These are phyloP conservation scores for Tolypocladium ovalisporum DNA, from an alignment of 2,329 filamentous ascomycete species.

Conservation along the genomic window DNA sequence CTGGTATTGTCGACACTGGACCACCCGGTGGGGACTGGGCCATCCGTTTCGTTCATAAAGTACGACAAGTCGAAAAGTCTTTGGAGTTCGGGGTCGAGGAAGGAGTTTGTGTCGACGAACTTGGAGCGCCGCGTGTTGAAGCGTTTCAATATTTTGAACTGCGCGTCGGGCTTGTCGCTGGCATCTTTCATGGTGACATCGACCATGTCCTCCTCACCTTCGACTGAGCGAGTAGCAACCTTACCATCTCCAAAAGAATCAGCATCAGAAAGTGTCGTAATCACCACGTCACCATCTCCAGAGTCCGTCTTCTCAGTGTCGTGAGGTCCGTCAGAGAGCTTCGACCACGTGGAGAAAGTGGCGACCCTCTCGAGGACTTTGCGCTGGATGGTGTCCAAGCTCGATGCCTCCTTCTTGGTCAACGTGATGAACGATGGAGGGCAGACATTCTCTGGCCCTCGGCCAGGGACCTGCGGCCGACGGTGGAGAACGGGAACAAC, in stretches of 20 bases:
- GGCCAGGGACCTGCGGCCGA: constrained; percentile 19
- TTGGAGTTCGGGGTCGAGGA: constrained; percentile 52
- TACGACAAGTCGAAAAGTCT: constrained; percentile 71
- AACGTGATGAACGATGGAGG: constrained; percentile 65
- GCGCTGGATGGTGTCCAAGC: constrained; percentile 60
- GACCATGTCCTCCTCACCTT: constrained; percentile 83
- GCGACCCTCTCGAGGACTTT: constrained; percentile 71
- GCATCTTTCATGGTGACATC: constrained; percentile 76
- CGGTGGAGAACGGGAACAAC: constrained; percentile 64
- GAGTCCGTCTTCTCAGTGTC: constrained; percentile 37
- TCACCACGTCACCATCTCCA: constrained; percentile 57
- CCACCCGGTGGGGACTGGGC: constrained; percentile 61
- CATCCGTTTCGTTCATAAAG: constrained; percentile 39
- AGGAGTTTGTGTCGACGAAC: constrained; percentile 41
- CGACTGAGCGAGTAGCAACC: constrained; percentile 66
- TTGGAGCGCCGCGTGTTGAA: constrained; percentile 40
- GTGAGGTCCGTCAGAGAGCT: constrained; percentile 40
- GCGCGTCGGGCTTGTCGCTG: constrained; percentile 17
- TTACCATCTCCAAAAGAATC: constrained; percentile 59
- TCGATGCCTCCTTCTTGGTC: constrained; percentile 56
- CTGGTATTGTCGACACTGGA: constrained; percentile 48
- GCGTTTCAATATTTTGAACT: constrained; percentile 25
- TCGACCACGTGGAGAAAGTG: constrained; percentile 61
- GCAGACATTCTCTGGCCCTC: constrained; percentile 19
- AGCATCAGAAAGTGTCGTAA: constrained; percentile 51